phyloP scores from a whole-genome alignment of 2,329 filamentous ascomycete genomes.

The Cadophora gregata region DNA sequence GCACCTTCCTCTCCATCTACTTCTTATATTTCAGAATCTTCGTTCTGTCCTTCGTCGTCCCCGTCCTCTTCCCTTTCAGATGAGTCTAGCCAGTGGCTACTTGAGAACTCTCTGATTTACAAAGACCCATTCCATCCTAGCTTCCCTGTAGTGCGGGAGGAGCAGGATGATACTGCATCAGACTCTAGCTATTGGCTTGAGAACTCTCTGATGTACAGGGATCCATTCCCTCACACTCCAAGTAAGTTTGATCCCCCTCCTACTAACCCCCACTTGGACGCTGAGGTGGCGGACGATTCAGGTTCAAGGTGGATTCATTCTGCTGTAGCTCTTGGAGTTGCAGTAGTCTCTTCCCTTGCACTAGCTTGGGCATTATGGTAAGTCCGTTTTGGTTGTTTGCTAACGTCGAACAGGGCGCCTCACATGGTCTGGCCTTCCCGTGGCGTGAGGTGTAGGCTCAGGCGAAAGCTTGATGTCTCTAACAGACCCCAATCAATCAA shows the following conservation, averaged over 20 bases:
- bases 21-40: background rate
- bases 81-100: background rate
- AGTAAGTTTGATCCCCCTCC: background rate
- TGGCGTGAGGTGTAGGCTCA: conserved; percentile 1
- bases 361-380: background rate
- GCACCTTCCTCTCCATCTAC: background rate
- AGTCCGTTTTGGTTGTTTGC: conserved; percentile 3
- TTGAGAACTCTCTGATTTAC: background rate
- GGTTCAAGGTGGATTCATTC: conserved; percentile 4
- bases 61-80: background rate
- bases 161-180: background rate
- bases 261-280: background rate
- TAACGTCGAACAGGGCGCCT: background rate
- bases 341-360: background rate
- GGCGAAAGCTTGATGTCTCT: conserved; percentile 4
- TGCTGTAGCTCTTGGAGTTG: conserved; percentile 6
- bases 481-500: background rate
- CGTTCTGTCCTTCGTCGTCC: background rate
- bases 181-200: background rate
- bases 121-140: background rate
- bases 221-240: background rate
- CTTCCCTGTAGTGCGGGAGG: background rate
- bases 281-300: conserved; percentile 7
- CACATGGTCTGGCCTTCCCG: conserved; percentile 6
- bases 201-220: background rate